These are phyloP conservation scores for Mitragyna speciosa DNA, from an alignment of 257 asterid species.

Conservation along the genomic window DNA sequence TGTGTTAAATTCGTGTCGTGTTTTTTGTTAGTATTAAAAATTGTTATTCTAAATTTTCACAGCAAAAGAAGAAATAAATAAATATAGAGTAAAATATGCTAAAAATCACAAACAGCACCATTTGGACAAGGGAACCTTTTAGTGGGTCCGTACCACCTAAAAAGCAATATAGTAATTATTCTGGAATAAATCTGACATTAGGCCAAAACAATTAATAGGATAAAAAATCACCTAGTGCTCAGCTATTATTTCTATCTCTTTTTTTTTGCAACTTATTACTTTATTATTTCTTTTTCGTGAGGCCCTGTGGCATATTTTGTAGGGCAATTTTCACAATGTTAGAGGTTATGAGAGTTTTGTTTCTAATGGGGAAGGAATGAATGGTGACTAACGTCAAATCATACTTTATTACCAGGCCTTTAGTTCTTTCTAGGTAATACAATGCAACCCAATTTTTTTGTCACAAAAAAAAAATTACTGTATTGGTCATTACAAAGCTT, in stretches of 20 bases:
- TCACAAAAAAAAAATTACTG: no score
- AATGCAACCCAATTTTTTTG: no score
- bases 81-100: background rate
- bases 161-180: background rate
- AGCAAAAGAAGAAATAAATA: background rate
- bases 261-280: no score
- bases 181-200: background rate
- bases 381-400: no score
- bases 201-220: background rate
- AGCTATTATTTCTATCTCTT: background rate
- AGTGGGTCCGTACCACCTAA: background rate
- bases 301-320: background rate
- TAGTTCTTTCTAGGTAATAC: no score
- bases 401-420: no score
- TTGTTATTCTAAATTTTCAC: background rate
- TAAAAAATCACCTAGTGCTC: background rate
- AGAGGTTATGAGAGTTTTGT: no score
- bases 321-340: background rate
- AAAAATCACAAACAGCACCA: background rate
- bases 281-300: no score
- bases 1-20: no score
- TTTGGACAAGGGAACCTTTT: constrained; percentile 1
- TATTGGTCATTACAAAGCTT: no score
- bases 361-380: no score
- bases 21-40: no score